Evolutionary conservation across 2,329 filamentous ascomycete species (phyloP), one percentile per base, ranked within the genome.

Genomic region (Monilinia fructigena): DNA sequence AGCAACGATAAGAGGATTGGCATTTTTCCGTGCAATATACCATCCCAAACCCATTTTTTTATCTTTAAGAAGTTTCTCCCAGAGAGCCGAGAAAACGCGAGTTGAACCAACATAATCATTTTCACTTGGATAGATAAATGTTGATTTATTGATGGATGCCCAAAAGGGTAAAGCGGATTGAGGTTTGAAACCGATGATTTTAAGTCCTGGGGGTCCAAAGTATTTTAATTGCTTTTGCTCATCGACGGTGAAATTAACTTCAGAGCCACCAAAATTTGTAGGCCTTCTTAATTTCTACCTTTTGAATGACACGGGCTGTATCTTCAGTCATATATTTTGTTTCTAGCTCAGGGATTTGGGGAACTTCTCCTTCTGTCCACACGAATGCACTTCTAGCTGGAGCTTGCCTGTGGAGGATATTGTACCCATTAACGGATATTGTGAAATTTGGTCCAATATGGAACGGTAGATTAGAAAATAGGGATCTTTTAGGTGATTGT

Each of bases 231-330:
- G 80, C 67, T 89, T 89, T 68, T 94, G 87, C 76, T 99, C 94
- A 45, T 97, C 93, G 0, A 88, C 85, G 0, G 88, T 88, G 76
- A 99, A 99, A 59, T 89, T 85, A 56, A 99, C 86, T 58, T 92
- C 92, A 71, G 96, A 92, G 50, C 92, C 93, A 16, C 94, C 95
- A 75, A 75, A 98, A 98, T 73, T 95, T 97, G 82, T 95, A 99
- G 0, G 94, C 95, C 77, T 95, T 97, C 67, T 90, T 90, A 26
- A 96, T 85, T 73, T 98, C 93, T 3, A 80, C 80, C 72, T 93
- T 93, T 69, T 96, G 89, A 0, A 98, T 87, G 0, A 87, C 86
- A 48, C 88, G 84, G 2, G 89, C 86, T 23, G 88, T 93, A 72
- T 96, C 92, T 68, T 92, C 90, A 4, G 92, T 89, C 65, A 93